These are phyloP conservation scores for Selenicereus undatus DNA, from an alignment of 148 eudicot genomes.

Conservation along the genomic window DNA sequence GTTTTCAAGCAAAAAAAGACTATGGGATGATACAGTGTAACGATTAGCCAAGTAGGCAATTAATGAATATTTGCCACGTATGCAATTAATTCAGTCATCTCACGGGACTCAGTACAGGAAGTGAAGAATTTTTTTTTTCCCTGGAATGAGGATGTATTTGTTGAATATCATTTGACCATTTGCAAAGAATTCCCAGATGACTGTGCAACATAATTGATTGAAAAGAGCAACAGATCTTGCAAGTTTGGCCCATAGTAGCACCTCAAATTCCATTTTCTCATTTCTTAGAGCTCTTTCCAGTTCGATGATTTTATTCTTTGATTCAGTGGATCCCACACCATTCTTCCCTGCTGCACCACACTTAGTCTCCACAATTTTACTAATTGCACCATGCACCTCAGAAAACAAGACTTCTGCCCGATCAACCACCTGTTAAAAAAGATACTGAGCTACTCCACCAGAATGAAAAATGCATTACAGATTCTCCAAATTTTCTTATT, in stretches of 20 bases:
- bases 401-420: slow-evolving; percentile 68
- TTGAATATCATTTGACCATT: not conserved
- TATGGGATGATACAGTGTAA: not conserved
- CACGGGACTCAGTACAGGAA: not conserved
- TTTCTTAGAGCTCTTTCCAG: slow-evolving; percentile 57
- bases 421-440: slow-evolving; percentile 49
- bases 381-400: slow-evolving; percentile 67
- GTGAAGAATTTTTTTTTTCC: too few relatives aligned
- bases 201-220: not conserved
- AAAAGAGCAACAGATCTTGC: not conserved
- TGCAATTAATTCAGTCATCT: not conserved
- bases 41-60: not conserved
- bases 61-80: not conserved
- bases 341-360: slow-evolving; percentile 30
- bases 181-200: not conserved
- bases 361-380: slow-evolving; percentile 52
- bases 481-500: not conserved
- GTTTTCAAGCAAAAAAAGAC: not conserved
- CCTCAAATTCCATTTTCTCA: slow-evolving; percentile 81
- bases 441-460: not conserved
- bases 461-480: not conserved
- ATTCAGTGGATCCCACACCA: slow-evolving; percentile 30
- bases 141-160: not conserved
- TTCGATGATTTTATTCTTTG: slow-evolving; percentile 48
- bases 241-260: slow-evolving; percentile 17